These are phyloP conservation scores for Exidia glandulosa DNA, from an alignment of 768 basidiomycete species.

Conservation along the genomic window DNA sequence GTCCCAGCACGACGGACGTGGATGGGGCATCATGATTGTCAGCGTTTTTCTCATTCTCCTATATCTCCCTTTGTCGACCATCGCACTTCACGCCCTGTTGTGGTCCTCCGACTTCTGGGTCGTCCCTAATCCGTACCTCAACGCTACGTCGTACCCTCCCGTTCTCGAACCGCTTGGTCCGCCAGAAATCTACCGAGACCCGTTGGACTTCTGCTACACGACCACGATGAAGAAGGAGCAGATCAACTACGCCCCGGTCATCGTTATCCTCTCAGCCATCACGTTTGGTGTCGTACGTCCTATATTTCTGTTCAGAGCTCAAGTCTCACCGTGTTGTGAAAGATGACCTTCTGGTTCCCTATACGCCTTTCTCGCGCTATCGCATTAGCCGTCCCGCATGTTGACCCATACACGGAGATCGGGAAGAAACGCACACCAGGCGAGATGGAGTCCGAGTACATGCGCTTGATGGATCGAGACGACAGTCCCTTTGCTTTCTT, in stretches of 20 bases:
- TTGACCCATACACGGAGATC: conserved; percentile 61
- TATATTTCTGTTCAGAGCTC: background rate
- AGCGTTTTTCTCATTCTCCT: conserved; percentile 58
- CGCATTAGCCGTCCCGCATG: conserved; percentile 43
- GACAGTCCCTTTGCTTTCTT: conserved; percentile 59
- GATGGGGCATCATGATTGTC: conserved; percentile 45
- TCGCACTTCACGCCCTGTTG: conserved; percentile 64
- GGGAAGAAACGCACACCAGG: conserved; percentile 43
- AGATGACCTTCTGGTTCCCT: conserved; percentile 67
- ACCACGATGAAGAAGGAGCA: conserved; percentile 64
- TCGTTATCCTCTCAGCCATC: conserved; percentile 46
- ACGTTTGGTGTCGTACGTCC: conserved; percentile 40
- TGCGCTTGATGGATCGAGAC: conserved; percentile 51
- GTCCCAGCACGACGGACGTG: conserved; percentile 25
- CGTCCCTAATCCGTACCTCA: conserved; percentile 55
- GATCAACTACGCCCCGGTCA: conserved; percentile 54
- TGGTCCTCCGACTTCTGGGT: conserved; percentile 74
- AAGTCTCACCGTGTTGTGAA: background rate
- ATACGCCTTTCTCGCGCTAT: conserved; percentile 49
- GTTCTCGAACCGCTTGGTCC: conserved; percentile 43
- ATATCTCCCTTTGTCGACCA: conserved; percentile 68
- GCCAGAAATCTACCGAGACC: conserved; percentile 41
- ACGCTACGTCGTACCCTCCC: conserved; percentile 42
- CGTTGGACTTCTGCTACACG: conserved; percentile 67
- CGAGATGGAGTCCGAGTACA: conserved; percentile 62